A percentile compares a stretch with the other conserved stretches of the same genome.
phyloP scores from a whole-genome alignment of 1,139 yeast species.

The Hanseniaspora sp. region DNA sequence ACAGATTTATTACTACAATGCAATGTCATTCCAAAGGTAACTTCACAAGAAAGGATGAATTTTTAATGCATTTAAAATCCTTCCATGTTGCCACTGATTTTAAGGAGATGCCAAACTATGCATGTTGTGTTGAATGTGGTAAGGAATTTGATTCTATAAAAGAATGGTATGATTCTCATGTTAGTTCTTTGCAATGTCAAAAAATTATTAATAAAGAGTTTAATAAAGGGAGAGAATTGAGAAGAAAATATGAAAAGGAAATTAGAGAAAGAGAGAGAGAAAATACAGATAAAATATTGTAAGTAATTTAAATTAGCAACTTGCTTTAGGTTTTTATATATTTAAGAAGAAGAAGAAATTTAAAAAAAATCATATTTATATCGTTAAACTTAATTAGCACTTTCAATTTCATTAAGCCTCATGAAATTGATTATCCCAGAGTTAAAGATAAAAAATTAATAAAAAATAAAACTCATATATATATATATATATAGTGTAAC shows the following conservation, averaged over 20 bases:
- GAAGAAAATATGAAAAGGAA: conserved; percentile 13
- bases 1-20: conserved; percentile 14
- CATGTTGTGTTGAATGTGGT: conserved; percentile 74
- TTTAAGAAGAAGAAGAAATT: no score
- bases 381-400: no score
- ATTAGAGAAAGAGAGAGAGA: neutral
- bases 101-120: conserved; percentile 57
- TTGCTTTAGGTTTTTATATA: no score
- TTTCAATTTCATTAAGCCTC: no score
- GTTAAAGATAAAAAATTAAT: no score
- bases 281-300: neutral
- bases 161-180: conserved; percentile 71
- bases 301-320: no score
- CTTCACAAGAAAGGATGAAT: conserved; percentile 80
- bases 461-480: no score
- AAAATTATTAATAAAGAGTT: conserved; percentile 15
- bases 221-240: conserved; percentile 11
- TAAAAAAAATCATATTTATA: no score
- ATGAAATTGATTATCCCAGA: no score
- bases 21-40: conserved; percentile 81
- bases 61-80: conserved; percentile 76
- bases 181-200: conserved; percentile 55
- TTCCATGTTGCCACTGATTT: conserved; percentile 80
- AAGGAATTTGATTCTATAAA: conserved; percentile 57
- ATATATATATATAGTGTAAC: no score